Base-by-base conservation (phyloP, 1,139 yeast species). In the Geotrichum phurueaensis region DNA sequence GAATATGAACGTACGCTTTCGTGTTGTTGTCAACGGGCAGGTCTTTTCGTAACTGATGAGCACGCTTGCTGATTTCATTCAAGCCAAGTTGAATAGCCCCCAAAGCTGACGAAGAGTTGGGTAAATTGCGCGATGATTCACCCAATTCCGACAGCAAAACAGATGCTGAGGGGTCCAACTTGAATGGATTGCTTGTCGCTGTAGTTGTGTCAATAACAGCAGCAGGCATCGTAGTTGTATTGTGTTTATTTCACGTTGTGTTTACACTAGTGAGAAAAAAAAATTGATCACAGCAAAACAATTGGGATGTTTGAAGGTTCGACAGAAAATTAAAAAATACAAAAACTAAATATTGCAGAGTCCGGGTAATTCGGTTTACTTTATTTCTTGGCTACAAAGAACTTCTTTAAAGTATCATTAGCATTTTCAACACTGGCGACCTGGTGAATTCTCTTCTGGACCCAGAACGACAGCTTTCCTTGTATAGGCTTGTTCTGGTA, bases 41-140 rank as follows among this genome's bases (percentile, higher is more conserved):
- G 43, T 73, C 74, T 63, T 79, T 81, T 62, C 92, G 80, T 67
- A 88, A 76, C 61, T 81, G 81, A 62, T 79, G 79, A 0, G 96
- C 86, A 64, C 88, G 84, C 66, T 86, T 81, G 67, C 85, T 85
- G 67, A 92, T 83, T 75, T 91, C 97, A 64, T 81, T 82, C 63
- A 91, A 79, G 15, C 96, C 89, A 63, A 87, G 79, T 69, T 86
- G 89, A 57, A 89, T 83, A 1, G 89, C 77, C 3, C 94, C 96
- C 57, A 87, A 74, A 62, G 85, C 89, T 54, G 84, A 80, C 39
- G 82, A 78, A 25, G 84, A 75, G 62, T 81, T 83, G 15, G 96
- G 96, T 58, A 89, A 77, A 67, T 86, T 86, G 62, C 81, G 79
- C 1, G 94, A 86, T 1, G 90, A 80, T 70, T 86, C 92, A 61